These are phyloP conservation scores for Tetrahymena malaccensis DNA, from an alignment of 73 alveolate species.

Conservation along the genomic window DNA sequence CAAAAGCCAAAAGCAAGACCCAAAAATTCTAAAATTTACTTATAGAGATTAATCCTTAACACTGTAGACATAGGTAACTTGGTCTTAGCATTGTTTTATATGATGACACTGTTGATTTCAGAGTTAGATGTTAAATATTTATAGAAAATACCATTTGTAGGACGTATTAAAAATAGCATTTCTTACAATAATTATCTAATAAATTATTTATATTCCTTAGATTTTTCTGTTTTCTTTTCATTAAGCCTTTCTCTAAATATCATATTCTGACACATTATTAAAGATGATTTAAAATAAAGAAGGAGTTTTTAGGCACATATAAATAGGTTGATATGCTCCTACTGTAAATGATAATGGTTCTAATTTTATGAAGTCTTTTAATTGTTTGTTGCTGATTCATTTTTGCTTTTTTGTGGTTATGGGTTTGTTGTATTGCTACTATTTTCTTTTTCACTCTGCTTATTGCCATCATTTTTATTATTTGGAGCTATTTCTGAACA, in stretches of 20 bases:
- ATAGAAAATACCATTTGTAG: not conserved
- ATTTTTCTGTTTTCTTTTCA: not conserved
- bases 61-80: not conserved
- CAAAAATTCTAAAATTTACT: not conserved
- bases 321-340: not conserved
- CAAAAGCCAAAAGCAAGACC: conserved; percentile 16
- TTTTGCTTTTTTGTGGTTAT: conserved; percentile 15
- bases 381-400: conserved; percentile 8
- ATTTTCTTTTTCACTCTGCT: not conserved
- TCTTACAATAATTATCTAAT: not conserved
- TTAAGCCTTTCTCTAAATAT: not conserved
- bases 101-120: not conserved
- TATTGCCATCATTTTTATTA: not conserved
- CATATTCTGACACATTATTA: not conserved
- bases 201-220: not conserved
- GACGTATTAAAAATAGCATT: not conserved
- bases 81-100: not conserved
- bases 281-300: not conserved
- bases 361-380: conserved; percentile 6
- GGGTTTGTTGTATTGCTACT: not conserved
- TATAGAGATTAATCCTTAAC: not conserved
- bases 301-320: not conserved
- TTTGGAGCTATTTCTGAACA: not conserved
- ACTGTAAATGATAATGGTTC: not conserved
- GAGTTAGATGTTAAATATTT: not conserved